Base-by-base conservation (phyloP, 495 filamentous ascomycete species). In the Clavariopsis aquatica region DNA sequence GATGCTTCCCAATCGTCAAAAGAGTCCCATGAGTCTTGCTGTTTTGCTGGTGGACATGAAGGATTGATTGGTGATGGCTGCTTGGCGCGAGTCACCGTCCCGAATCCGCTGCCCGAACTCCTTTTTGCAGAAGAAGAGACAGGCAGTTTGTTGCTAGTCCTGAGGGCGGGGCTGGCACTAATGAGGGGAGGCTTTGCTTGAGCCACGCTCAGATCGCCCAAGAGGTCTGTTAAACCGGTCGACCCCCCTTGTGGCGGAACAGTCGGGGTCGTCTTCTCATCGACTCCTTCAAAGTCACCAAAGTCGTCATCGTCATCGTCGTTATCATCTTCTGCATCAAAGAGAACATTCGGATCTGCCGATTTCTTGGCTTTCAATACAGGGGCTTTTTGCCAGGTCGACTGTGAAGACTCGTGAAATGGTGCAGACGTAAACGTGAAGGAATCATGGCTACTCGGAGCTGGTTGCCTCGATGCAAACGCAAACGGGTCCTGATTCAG, bases 11-110 rank as follows among this genome's bases (percentile, higher is more conserved):
- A 69, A 22, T 68, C 64, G 49, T 74, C 72, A 52, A 77, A 75
- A 26, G 74, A 66, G 34, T 74, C 75, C 75, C 74, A 77, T 2
- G 69, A 45, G 1, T 74, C 71, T 34, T 74, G 69, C 46, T 60
- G 36, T 28, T 62, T 61, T 20, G 29, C 43, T 19, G 10, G 17
- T 51, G 51, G 24, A 6, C 43, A 43, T 47, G 46, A 19, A 10
- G 34, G 24, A 22, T 2, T 19, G 5, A 19, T 28, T 17, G 38
- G 38, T 38, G 57, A 46, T 36, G 53, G 13, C 34, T 59, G 43
- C 27, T 43, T 63, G 15, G 43, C 26, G 1, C 28, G 36, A 17
- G 55, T 26, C 22, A 57, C 45, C 23, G 51, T 22, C 15, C 64
- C 64, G 41, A 67, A 67, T 10, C 47, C 52, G n/a, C 45, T 34